A percentile compares a stretch with the other conserved stretches of the same genome.
Evolutionary conservation across 2,329 filamentous ascomycete genomes (phyloP).

Genomic region (Lecanicillium sp.): DNA sequence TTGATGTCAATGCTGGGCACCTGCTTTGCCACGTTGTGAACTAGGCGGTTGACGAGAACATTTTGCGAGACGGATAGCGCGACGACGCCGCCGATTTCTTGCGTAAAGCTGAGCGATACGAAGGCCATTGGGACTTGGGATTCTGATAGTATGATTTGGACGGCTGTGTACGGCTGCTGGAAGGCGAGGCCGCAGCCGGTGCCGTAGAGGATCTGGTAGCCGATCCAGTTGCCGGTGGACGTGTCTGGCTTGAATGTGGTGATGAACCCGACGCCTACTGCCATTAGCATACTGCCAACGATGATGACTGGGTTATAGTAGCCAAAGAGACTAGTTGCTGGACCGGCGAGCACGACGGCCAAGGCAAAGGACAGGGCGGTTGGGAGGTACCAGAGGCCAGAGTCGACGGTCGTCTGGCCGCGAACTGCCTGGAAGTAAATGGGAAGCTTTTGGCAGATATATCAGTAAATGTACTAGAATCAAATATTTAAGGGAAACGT

Average conservation of each 20-base stretch:
- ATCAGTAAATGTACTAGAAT: neutral
- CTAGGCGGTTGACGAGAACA: neutral
- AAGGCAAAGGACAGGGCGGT: neutral
- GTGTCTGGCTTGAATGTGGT: neutral
- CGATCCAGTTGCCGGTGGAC: neutral
- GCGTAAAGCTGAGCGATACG: neutral
- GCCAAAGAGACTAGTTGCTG: neutral
- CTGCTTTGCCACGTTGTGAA: neutral
- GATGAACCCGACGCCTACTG: neutral
- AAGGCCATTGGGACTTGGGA: neutral
- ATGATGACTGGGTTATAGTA: slow-evolving; percentile 1
- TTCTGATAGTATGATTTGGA: neutral
- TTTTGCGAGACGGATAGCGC: neutral
- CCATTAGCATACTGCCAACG: neutral
- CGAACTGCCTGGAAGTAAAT: slow-evolving; percentile 1
- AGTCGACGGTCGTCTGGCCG: neutral
- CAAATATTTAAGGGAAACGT: neutral
- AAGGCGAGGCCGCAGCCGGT: neutral
- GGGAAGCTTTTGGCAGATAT: no score
- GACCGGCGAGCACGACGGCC: neutral
- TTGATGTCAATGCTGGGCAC: neutral
- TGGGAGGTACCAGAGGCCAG: neutral
- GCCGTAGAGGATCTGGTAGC: neutral
- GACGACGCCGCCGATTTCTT: slow-evolving; percentile 1
- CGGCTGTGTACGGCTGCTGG: slow-evolving; percentile 1